Percentiles rank a stretch among this genome's conserved stretches.
Conservation (phyloP, 2,329 filamentous ascomycete species). For the Aureobasidium sp. region DNA sequence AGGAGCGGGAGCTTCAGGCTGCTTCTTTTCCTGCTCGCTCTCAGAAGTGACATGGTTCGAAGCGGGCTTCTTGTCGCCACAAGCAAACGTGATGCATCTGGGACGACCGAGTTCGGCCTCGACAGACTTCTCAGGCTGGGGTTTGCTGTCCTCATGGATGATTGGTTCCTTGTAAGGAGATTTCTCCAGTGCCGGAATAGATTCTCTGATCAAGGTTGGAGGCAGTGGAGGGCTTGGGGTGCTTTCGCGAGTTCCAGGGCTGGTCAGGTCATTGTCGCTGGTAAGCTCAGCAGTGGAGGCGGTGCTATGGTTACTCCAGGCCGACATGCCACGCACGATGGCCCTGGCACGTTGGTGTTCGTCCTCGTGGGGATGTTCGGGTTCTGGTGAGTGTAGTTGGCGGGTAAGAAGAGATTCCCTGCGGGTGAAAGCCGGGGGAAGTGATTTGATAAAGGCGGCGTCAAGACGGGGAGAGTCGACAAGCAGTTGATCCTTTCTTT, state of each 20-base stretch:
- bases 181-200: constrained; percentile 31
- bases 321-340: constrained; percentile 45
- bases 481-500: constrained; percentile 40
- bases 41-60: constrained; percentile 24
- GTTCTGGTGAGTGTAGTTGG: constrained; percentile 56
- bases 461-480: constrained; percentile 14
- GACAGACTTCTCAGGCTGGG: constrained; percentile 43
- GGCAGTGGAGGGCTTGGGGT: constrained; percentile 82
- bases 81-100: constrained; percentile 88
- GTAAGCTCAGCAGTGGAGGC: constrained; percentile 79
- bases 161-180: constrained; percentile 29
- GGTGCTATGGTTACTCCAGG: constrained; percentile 70
- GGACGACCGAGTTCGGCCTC: constrained; percentile 64
- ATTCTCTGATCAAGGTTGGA: constrained; percentile 38
- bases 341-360: constrained; percentile 19
- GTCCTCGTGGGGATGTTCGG: constrained; percentile 34
- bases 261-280: constrained; percentile 80
- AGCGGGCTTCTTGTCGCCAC: constrained; percentile 53
- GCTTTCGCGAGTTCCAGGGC: constrained; percentile 68
- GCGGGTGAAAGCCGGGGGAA: constrained; percentile 41
- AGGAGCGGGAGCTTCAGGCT: constrained; percentile 13
- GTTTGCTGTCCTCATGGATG: constrained; percentile 30
- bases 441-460: constrained; percentile 39
- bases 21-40: constrained; percentile 22
- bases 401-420: constrained; percentile 80